Percentiles rank a stretch among this genome's conserved stretches.
phyloP scores from a whole-genome alignment of 129 eudicot genomes.

The Flaveria brownii region DNA sequence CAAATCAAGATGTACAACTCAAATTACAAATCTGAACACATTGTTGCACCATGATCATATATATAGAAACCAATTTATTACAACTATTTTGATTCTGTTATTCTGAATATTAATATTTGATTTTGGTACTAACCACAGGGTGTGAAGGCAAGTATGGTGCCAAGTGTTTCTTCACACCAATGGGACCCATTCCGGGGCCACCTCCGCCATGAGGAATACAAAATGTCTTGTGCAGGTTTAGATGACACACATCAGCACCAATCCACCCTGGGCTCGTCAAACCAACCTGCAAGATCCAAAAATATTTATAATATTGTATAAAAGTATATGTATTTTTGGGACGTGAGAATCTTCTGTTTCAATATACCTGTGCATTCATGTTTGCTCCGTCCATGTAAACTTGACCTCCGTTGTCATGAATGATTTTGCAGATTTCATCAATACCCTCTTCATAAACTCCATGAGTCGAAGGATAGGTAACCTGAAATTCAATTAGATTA shows the following conservation, averaged over 20 bases:
- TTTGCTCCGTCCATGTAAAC: slow-evolving; percentile 99
- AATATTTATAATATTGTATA: neutral
- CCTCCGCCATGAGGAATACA: slow-evolving; percentile 99
- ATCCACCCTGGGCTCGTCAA: slow-evolving; percentile 95
- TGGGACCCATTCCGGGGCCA: slow-evolving; percentile 99
- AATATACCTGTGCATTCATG: slow-evolving; percentile 96
- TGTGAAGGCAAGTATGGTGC: slow-evolving; percentile 96
- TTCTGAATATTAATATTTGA: neutral
- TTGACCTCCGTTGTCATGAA: slow-evolving; percentile 97
- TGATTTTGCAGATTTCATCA: slow-evolving; percentile 89
- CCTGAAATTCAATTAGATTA: slow-evolving; percentile 39
- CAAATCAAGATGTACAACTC: slow-evolving; percentile 16
- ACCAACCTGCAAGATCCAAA: slow-evolving; percentile 63
- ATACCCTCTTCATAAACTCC: slow-evolving; percentile 98
- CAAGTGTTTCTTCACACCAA: slow-evolving; percentile 93
- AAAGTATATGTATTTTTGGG: neutral
- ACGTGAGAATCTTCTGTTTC: neutral
- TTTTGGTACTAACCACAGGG: slow-evolving; percentile 74
- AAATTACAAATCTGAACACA: slow-evolving; percentile 4
- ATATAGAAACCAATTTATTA: neutral
- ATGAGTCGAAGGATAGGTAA: slow-evolving; percentile 98
- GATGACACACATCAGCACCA: slow-evolving; percentile 99
- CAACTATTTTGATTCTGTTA: neutral
- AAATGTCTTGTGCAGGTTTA: slow-evolving; percentile 93
- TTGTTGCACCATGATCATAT: neutral